phyloP scores from a whole-genome alignment of 768 basidiomycete genomes.

The Boletus eberwhitei region DNA sequence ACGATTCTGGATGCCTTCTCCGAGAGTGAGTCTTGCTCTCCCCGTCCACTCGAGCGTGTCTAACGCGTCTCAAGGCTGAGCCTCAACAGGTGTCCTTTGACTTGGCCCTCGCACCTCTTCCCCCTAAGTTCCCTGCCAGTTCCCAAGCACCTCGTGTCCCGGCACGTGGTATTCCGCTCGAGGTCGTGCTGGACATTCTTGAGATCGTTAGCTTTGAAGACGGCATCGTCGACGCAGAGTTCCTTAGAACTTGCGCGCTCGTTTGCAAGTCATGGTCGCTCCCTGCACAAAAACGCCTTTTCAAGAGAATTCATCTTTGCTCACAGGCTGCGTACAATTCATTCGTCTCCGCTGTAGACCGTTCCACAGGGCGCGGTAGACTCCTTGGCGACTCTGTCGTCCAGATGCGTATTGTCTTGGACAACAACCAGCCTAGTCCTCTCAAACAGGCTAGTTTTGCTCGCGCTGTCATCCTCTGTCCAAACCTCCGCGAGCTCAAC shows the following conservation, averaged over 20 bases:
- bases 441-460: conserved; percentile 58
- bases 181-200: conserved; percentile 61
- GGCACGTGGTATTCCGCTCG: conserved; percentile 49
- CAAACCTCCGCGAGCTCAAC: conserved; percentile 52
- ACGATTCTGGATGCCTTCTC: conserved; percentile 20
- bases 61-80: conserved; percentile 25
- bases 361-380: conserved; percentile 44
- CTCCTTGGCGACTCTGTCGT: conserved; percentile 52
- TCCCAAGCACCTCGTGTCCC: conserved; percentile 22
- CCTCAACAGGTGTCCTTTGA: conserved; percentile 40
- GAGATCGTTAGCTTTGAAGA: conserved; percentile 49
- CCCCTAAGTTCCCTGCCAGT: conserved; percentile 15
- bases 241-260: conserved; percentile 55
- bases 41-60: not conserved
- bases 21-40: conserved; percentile 21
- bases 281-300: conserved; percentile 63
- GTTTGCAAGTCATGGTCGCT: conserved; percentile 66
- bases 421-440: conserved; percentile 63
- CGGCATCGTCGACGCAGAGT: conserved; percentile 34
- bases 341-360: conserved; percentile 51
- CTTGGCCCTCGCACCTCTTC: conserved; percentile 31
- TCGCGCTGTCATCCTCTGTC: conserved; percentile 54
- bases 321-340: conserved; percentile 51
- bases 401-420: conserved; percentile 54
- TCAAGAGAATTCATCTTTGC: conserved; percentile 52